These are phyloP conservation scores for Metschnikowia santaceciliae DNA, from an alignment of 805 yeast genomes.

Conservation along the genomic window DNA sequence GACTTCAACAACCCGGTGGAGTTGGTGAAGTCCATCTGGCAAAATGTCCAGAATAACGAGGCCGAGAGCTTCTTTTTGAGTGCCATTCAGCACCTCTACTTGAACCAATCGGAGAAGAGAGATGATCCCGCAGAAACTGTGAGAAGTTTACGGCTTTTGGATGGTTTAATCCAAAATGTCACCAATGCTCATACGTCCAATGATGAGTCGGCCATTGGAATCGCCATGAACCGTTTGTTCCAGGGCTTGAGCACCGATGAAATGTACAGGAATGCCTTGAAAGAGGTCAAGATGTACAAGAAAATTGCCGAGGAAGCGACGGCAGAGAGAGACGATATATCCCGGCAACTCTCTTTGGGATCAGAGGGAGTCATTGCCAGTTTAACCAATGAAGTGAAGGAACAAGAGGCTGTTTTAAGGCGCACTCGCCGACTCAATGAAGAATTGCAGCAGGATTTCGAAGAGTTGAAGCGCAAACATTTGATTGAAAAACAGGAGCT, in stretches of 20 bases:
- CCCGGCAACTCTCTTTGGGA: conserved; percentile 66
- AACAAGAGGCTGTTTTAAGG: conserved; percentile 55
- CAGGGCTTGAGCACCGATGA: conserved; percentile 81
- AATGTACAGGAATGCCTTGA: conserved; percentile 66
- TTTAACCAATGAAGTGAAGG: conserved; percentile 57
- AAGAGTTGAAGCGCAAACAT: conserved; percentile 56
- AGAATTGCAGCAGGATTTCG: conserved; percentile 56
- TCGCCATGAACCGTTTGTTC: conserved; percentile 69
- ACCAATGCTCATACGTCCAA: conserved; percentile 49
- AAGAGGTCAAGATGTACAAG: conserved; percentile 19
- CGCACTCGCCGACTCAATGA: conserved; percentile 60
- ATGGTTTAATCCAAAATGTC: conserved; percentile 61
- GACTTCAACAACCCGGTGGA: conserved; percentile 73
- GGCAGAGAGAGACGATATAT: conserved; percentile 49
- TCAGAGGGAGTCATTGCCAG: conserved; percentile 68
- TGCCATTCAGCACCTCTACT: conserved; percentile 62
- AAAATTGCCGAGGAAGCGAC: conserved; percentile 27
- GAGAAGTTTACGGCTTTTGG: conserved; percentile 58
- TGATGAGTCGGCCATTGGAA: conserved; percentile 53
- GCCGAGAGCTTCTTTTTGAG: conserved; percentile 58
- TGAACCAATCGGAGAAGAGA: conserved; percentile 49
- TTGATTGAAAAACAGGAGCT: conserved; percentile 68
- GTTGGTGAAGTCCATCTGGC: conserved; percentile 56
- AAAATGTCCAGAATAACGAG: conserved; percentile 51
- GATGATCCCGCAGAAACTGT: conserved; percentile 41